Conservation (phyloP, 495 filamentous ascomycete species). For the Aspergillus funiculosus region DNA sequence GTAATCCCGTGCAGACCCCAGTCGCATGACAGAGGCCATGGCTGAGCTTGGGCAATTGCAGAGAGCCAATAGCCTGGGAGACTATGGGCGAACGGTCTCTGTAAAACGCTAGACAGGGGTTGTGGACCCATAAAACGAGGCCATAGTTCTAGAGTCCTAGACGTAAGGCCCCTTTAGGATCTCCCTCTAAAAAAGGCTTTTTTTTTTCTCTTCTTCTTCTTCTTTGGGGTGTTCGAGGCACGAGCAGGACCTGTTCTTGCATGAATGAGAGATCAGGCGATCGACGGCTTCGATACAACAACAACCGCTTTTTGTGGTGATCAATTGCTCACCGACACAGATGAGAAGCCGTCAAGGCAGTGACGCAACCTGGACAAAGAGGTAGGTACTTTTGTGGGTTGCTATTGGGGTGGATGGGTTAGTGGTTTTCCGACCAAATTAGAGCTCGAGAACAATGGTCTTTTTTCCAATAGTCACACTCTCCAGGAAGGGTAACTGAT, state of each 20-base stretch:
- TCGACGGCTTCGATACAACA: slow-evolving; percentile 28
- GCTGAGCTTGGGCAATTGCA: slow-evolving; percentile 29
- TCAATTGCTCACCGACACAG: slow-evolving; percentile 35
- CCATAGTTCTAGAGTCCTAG: slow-evolving; percentile 20
- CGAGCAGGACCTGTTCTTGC: slow-evolving; percentile 25
- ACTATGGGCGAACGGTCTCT: slow-evolving; percentile 12
- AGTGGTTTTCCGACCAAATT: slow-evolving; percentile 12
- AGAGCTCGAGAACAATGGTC: slow-evolving; percentile 8
- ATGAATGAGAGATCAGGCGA: slow-evolving; percentile 31
- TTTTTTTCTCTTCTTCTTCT: background rate
- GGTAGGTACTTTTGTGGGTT: slow-evolving; percentile 1
- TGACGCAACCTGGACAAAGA: slow-evolving; percentile 15
- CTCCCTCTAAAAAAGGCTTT: slow-evolving; percentile 15
- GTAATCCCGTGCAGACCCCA: slow-evolving; percentile 37
- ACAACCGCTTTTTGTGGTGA: slow-evolving; percentile 10
- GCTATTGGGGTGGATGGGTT: slow-evolving; percentile 3
- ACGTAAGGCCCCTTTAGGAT: slow-evolving; percentile 26
- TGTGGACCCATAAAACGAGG: slow-evolving; percentile 16
- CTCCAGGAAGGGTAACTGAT: slow-evolving; percentile 7
- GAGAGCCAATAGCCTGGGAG: slow-evolving; percentile 25
- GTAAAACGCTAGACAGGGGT: slow-evolving; percentile 16
- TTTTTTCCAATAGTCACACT: slow-evolving; percentile 11
- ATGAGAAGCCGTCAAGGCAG: slow-evolving; percentile 8
- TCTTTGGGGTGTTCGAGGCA: slow-evolving; percentile 25
- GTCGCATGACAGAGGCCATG: slow-evolving; percentile 34